These are phyloP conservation scores for Passiflora organensis DNA, from an alignment of 345 rosid species.

Conservation along the genomic window DNA sequence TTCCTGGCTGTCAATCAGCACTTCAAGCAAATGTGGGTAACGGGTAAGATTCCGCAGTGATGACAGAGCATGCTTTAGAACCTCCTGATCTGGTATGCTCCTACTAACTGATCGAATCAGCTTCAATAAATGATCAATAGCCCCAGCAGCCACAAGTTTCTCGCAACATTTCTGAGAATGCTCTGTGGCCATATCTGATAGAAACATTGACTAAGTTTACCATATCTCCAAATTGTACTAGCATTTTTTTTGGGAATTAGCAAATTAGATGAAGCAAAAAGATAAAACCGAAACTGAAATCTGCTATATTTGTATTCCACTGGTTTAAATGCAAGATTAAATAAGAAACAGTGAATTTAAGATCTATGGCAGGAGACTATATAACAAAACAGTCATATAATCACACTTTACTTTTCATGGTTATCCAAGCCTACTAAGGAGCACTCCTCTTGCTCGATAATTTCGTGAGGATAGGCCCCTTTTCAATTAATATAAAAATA, in stretches of 20 bases:
- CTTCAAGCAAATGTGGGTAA: slow-evolving; percentile 56
- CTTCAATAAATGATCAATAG: slow-evolving; percentile 55
- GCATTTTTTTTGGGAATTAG: no score
- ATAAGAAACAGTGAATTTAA: no score
- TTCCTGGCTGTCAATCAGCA: slow-evolving; percentile 45
- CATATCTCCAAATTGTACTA: not conserved
- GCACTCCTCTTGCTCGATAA: no score
- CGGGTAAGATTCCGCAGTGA: slow-evolving; percentile 70
- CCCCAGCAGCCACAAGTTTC: slow-evolving; percentile 85
- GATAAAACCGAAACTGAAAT: not conserved
- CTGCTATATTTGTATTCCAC: not conserved
- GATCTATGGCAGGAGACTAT: no score
- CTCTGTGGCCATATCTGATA: slow-evolving; percentile 61
- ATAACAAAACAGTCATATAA: no score
- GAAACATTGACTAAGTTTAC: slow-evolving; percentile 6
- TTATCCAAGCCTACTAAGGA: no score
- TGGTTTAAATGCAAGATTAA: no score
- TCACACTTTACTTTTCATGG: no score
- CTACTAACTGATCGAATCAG: slow-evolving; percentile 63
- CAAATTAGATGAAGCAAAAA: not conserved
- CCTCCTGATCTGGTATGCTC: slow-evolving; percentile 90
- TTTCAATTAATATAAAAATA: no score
- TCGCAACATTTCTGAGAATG: slow-evolving; percentile 82
- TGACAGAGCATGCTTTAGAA: slow-evolving; percentile 72
- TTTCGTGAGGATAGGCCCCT: no score